These are phyloP conservation scores for Tricholoma sp. DNA, from an alignment of 768 basidiomycete genomes.

Conservation along the genomic window DNA sequence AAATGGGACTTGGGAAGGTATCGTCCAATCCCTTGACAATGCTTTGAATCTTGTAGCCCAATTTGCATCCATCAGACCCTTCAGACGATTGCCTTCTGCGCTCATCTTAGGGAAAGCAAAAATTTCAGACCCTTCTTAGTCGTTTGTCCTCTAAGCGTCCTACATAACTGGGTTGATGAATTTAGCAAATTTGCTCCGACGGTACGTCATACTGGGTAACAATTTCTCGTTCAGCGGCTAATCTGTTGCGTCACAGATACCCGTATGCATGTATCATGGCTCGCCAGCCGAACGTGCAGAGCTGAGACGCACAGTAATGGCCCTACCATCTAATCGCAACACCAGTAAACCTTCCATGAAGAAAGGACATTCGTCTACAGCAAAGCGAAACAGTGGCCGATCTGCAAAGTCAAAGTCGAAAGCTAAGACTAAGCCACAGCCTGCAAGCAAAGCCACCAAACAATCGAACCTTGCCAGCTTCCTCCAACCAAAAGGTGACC, in stretches of 20 bases:
- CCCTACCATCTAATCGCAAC: slow-evolving; percentile 21
- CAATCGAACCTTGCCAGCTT: not conserved
- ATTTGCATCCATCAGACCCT: slow-evolving; percentile 59
- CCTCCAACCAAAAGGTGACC: not conserved
- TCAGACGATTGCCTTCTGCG: slow-evolving; percentile 92
- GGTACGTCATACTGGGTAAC: slow-evolving; percentile 32
- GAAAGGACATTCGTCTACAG: not conserved
- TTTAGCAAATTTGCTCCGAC: slow-evolving; percentile 79
- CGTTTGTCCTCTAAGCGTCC: slow-evolving; percentile 89
- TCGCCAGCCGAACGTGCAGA: slow-evolving; percentile 75
- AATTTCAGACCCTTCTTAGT: slow-evolving; percentile 77
- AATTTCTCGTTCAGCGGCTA: not conserved
- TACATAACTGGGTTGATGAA: slow-evolving; percentile 89
- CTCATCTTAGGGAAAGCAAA: slow-evolving; percentile 74
- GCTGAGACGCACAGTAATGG: slow-evolving; percentile 62
- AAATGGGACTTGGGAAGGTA: slow-evolving; percentile 92
- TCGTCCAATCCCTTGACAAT: slow-evolving; percentile 1
- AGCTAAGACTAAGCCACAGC: slow-evolving; percentile 8
- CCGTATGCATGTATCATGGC: slow-evolving; percentile 90
- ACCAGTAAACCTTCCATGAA: slow-evolving; percentile 5
- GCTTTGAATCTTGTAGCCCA: not conserved
- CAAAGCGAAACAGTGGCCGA: slow-evolving; percentile 8
- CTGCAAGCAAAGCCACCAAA: slow-evolving; percentile 4
- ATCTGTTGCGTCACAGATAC: slow-evolving; percentile 47
- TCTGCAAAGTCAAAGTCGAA: slow-evolving; percentile 15